Evolutionary conservation across 2,329 filamentous ascomycete species (phyloP), one percentile per base, ranked within the genome.

Genomic region (Chaetomium strumarium): DNA sequence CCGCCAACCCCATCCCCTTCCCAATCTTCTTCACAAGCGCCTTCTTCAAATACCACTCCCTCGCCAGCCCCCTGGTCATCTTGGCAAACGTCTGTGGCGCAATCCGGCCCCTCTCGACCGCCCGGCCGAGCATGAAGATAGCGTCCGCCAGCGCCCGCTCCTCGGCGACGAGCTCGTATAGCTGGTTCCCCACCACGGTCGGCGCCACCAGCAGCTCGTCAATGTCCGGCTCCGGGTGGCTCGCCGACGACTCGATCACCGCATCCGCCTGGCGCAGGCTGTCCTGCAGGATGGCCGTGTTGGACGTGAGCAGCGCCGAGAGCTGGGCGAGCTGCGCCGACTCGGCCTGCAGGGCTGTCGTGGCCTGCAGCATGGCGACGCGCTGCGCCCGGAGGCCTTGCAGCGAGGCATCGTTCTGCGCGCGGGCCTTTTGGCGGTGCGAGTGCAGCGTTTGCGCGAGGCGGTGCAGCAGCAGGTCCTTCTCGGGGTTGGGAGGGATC

Each of bases 201-300:
- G 92, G 90, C 3, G 91, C 90, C n/a, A 96, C 89, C 2, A 99
- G 76, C 33, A 97, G 78, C 55, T 95, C 90, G 67, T 99, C 93
- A 45, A 97, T 86, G 44, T 85, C 81, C 0, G 91, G 90, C 1
- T 84, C 78, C 38, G 78, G 77, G 45, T 88, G 83, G 14, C 75
- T 75, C 52, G 82, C 78, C n/a, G 88, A 88, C 47, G 83, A 80
- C 39, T 82, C 79, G 58, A 96, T 88, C 11, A 91, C 83, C 6
- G 73, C 74, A 65, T 96, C 91, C 3, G 92, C 92, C 56, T 87
- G 84, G 30, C 79, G 77, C 47, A 97, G 81, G 3, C 87, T 85
- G 38, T 86, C 84, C 58, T 86, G 86, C 7, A 97, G 75, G 49
- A 95, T 87, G 17, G 79, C 73, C 13, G 90, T 86, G 69, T 97